These are phyloP conservation scores for Pseudocercospora vitis DNA, from an alignment of 2,329 filamentous ascomycete species.

Conservation along the genomic window DNA sequence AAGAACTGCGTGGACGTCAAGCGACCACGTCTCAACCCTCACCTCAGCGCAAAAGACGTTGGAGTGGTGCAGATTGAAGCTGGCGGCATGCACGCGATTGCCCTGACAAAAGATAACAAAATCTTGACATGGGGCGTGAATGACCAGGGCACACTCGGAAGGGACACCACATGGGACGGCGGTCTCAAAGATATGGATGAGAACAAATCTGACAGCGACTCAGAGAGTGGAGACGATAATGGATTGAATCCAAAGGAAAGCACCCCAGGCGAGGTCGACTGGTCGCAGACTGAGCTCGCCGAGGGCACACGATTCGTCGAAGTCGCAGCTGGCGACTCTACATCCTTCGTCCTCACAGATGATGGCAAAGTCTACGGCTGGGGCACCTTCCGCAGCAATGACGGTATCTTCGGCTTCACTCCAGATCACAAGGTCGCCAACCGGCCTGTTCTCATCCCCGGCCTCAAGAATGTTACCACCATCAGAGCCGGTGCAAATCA, in stretches of 20 bases:
- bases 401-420: constrained; percentile 66
- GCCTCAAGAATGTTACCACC: constrained; percentile 64
- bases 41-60: constrained; percentile 56
- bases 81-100: constrained; percentile 79
- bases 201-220: constrained; percentile 58
- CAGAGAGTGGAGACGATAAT: constrained; percentile 56
- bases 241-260: constrained; percentile 72
- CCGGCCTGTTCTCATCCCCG: constrained; percentile 57
- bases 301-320: constrained; percentile 64
- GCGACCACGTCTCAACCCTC: constrained; percentile 68
- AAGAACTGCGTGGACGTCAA: constrained; percentile 70
- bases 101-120: constrained; percentile 75
- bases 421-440: constrained; percentile 54
- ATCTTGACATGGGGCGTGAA: constrained; percentile 87
- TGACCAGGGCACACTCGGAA: constrained; percentile 76
- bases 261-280: constrained; percentile 54
- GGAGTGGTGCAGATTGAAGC: constrained; percentile 73
- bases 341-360: constrained; percentile 72
- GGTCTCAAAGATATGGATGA: constrained; percentile 56
- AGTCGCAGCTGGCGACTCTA: constrained; percentile 71
- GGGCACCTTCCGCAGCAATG: constrained; percentile 75
- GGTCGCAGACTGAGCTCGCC: constrained; percentile 41
- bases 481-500: constrained; percentile 71
- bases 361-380: constrained; percentile 77
- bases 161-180: constrained; percentile 69